Percentiles rank a stretch among this genome's conserved stretches.
phyloP scores from a whole-genome alignment of 2,329 filamentous ascomycete genomes.

The Cryphonectria carpinicola region DNA sequence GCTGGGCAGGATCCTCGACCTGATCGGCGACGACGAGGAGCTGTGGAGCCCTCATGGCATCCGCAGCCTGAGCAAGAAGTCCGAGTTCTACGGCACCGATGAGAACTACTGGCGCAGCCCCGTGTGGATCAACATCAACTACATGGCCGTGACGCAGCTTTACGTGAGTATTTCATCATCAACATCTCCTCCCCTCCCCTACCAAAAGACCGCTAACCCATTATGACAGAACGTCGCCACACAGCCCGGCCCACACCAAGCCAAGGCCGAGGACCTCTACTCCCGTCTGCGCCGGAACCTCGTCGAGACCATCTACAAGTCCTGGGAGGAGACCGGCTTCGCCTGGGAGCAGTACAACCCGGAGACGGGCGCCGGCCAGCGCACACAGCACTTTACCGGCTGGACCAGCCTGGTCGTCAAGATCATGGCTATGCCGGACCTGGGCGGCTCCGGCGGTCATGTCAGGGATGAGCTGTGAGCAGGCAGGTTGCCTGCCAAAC shows the following conservation, averaged over 20 bases:
- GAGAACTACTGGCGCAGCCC: slow-evolving; percentile 98
- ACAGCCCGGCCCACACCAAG: slow-evolving; percentile 68
- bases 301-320: slow-evolving; percentile 83
- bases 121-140: slow-evolving; percentile 97
- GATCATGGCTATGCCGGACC: slow-evolving; percentile 91
- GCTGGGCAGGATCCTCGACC: slow-evolving; percentile 73
- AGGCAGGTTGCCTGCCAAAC: background rate
- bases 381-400: slow-evolving; percentile 96
- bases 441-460: slow-evolving; percentile 42
- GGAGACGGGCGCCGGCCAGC: slow-evolving; percentile 88
- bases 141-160: slow-evolving; percentile 78
- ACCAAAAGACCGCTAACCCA: slow-evolving; percentile 10
- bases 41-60: slow-evolving; percentile 92
- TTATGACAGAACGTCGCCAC: slow-evolving; percentile 63
- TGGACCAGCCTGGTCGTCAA: slow-evolving; percentile 99
- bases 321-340: slow-evolving; percentile 90
- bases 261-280: slow-evolving; percentile 75
- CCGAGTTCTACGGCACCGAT: slow-evolving; percentile 81
- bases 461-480: slow-evolving; percentile 53
- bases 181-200: background rate
- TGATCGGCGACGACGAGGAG: slow-evolving; percentile 80
- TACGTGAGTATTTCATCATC: slow-evolving; percentile 59
- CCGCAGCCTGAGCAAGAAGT: slow-evolving; percentile 82
- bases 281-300: slow-evolving; percentile 78
- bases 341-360: slow-evolving; percentile 99